Conservation (phyloP, 2,329 filamentous ascomycete genomes). For the Hypoxylon sp. region DNA sequence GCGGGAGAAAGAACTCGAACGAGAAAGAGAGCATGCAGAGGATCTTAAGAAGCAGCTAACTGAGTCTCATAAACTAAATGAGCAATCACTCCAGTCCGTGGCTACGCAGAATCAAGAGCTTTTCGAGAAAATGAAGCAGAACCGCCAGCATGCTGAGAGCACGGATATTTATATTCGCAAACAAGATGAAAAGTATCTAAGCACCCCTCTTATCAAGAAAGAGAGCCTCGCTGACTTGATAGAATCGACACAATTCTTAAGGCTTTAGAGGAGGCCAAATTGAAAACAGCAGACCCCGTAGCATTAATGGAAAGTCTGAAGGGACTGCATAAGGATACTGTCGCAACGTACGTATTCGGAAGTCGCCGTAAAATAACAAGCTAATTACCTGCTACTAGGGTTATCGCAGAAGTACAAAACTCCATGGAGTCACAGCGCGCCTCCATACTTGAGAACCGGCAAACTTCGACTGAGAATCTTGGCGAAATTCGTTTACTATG, state of each 20-base stretch:
- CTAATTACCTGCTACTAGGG: slow-evolving; percentile 19
- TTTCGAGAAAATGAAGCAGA: slow-evolving; percentile 36
- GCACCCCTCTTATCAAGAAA: slow-evolving; percentile 4
- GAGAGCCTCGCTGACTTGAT: slow-evolving; percentile 27
- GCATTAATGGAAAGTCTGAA: slow-evolving; percentile 41
- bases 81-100: slow-evolving; percentile 42
- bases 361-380: neutral
- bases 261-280: slow-evolving; percentile 36
- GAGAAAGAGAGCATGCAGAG: slow-evolving; percentile 39
- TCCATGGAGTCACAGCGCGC: slow-evolving; percentile 29
- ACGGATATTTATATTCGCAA: slow-evolving; percentile 29
- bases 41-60: slow-evolving; percentile 45
- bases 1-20: slow-evolving; percentile 45
- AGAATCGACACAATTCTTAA: slow-evolving; percentile 47
- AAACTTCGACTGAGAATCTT: slow-evolving; percentile 26
- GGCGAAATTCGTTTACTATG: slow-evolving; percentile 33
- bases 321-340: slow-evolving; percentile 33
- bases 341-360: slow-evolving; percentile 42
- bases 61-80: slow-evolving; percentile 42
- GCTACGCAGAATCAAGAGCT: slow-evolving; percentile 44
- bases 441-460: slow-evolving; percentile 2
- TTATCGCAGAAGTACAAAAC: slow-evolving; percentile 33
- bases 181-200: slow-evolving; percentile 46
- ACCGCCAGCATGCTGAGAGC: slow-evolving; percentile 29
- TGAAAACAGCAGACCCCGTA: slow-evolving; percentile 19